Evolutionary conservation across 768 basidiomycete species (phyloP).

Genomic region (Serendipita sp.): DNA sequence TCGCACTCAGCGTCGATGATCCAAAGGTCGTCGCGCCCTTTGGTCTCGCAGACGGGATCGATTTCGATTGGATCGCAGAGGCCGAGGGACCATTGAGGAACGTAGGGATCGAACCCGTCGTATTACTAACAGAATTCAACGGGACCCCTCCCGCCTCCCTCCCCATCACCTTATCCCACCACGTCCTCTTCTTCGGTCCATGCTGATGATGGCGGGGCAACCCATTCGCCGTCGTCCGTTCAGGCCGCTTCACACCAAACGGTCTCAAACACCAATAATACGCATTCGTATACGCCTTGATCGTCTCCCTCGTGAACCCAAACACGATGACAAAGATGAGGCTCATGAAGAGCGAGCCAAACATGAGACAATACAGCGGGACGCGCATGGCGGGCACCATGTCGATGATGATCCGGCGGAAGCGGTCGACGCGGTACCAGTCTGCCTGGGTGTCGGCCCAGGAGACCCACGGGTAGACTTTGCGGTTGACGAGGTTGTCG

Average conservation of each 20-base stretch:
- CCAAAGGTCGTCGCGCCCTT: neutral
- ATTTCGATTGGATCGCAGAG: neutral
- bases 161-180: neutral
- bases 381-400: neutral
- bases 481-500: constrained; percentile 2
- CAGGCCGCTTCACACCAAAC: neutral
- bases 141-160: neutral
- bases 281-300: neutral
- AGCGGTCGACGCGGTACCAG: constrained; percentile 1
- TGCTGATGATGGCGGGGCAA: no score
- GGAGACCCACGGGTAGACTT: neutral
- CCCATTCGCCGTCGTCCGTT: neutral
- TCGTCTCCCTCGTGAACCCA: constrained; percentile 1
- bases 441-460: neutral
- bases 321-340: neutral
- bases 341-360: neutral
- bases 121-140: neutral
- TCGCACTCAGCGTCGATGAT: neutral
- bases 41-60: constrained; percentile 1
- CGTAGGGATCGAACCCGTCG: neutral
- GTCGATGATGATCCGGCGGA: constrained; percentile 5
- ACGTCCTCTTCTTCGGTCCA: neutral
- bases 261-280: neutral
- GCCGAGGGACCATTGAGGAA: neutral
- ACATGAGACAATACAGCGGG: neutral